A percentile compares a stretch with the other conserved stretches of the same genome.
Conservation (phyloP, 805 yeast genomes). For the Starmerella asiatica region DNA sequence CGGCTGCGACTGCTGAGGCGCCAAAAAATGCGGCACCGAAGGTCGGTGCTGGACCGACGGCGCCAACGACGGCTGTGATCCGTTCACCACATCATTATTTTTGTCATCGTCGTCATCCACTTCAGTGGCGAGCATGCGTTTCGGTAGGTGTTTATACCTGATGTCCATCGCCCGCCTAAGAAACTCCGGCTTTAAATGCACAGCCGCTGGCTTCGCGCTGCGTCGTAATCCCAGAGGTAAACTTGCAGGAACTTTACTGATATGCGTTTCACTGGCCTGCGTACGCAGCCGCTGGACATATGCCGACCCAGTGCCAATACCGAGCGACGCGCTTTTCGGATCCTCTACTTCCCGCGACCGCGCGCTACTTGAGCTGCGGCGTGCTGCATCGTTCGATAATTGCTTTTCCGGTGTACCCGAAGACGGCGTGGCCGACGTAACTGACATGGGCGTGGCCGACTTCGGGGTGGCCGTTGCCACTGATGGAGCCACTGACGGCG, state of each 20-base stretch:
- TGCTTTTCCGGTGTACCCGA: no score
- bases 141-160: slow-evolving; percentile 32
- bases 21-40: no score
- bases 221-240: slow-evolving; percentile 21
- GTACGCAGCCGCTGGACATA: slow-evolving; percentile 24
- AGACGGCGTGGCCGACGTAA: no score
- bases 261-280: slow-evolving; percentile 24
- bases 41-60: no score
- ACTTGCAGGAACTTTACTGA: slow-evolving; percentile 17
- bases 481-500: neutral
- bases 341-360: neutral
- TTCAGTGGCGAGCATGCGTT: slow-evolving; percentile 60
- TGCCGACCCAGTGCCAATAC: slow-evolving; percentile 24
- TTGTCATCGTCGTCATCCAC: slow-evolving; percentile 42
- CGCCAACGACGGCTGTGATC: neutral
- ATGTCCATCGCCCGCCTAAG: slow-evolving; percentile 28
- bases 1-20: neutral
- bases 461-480: no score
- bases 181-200: slow-evolving; percentile 22
- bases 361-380: no score
- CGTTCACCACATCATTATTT: slow-evolving; percentile 1
- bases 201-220: slow-evolving; percentile 7
- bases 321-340: slow-evolving; percentile 8
- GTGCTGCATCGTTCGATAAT: no score
- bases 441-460: no score